These are phyloP conservation scores for Exophiala mesophila DNA, from an alignment of 2,329 filamentous ascomycete genomes.

Conservation along the genomic window DNA sequence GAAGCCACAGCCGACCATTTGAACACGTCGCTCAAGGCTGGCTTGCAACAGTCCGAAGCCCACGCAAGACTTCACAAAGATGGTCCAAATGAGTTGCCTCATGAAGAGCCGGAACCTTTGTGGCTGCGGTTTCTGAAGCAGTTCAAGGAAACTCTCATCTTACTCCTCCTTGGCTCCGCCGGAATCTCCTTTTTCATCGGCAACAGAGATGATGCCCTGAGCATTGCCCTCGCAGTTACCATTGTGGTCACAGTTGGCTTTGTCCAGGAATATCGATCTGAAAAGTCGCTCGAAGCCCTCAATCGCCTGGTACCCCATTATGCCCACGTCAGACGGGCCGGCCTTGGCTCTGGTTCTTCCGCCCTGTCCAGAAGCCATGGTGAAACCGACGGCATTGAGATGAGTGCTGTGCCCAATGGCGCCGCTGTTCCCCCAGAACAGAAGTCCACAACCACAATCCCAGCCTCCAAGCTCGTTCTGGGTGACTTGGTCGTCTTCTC, in stretches of 20 bases:
- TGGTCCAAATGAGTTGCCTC: conserved; percentile 90
- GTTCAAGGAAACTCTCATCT: conserved; percentile 91
- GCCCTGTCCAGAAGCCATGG: conserved; percentile 11
- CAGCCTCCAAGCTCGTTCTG: conserved; percentile 80
- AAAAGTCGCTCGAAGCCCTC: conserved; percentile 93
- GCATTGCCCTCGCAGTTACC: conserved; percentile 91
- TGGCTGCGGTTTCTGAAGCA: conserved; percentile 96
- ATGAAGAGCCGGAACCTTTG: conserved; percentile 86
- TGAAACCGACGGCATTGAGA: conserved; percentile 42
- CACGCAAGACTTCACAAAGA: conserved; percentile 71
- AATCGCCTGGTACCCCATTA: conserved; percentile 92
- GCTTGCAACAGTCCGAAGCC: conserved; percentile 76
- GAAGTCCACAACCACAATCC: conserved; percentile 69
- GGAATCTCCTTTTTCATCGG: conserved; percentile 83
- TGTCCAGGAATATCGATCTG: conserved; percentile 93
- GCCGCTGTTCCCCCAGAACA: conserved; percentile 64
- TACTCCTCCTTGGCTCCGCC: conserved; percentile 85
- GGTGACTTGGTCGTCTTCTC: conserved; percentile 92
- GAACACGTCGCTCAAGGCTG: conserved; percentile 75
- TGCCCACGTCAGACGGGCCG: conserved; percentile 76
- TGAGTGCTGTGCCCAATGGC: conserved; percentile 44
- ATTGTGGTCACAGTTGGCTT: conserved; percentile 97
- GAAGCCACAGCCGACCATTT: conserved; percentile 73
- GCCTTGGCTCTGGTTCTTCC: conserved; percentile 2
- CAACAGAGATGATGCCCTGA: conserved; percentile 90